These are phyloP conservation scores for Herpetomonas tarakana DNA, from an alignment of 208 protist species.

Conservation along the genomic window DNA sequence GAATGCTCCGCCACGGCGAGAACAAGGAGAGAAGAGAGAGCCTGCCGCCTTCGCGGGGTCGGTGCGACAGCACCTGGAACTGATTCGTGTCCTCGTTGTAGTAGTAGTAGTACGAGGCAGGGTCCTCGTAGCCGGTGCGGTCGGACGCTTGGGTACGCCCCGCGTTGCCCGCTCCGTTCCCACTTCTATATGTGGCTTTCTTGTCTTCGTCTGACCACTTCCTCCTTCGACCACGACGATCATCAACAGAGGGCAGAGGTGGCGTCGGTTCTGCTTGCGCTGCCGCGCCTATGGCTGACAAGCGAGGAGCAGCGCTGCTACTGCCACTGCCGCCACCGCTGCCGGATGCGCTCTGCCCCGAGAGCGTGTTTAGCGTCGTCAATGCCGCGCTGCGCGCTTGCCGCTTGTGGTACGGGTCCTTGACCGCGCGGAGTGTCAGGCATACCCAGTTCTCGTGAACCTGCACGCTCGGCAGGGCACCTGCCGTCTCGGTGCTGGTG, in stretches of 20 bases:
- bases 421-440: constrained; percentile 31
- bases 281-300: too few species aligned
- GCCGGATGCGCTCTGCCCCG: neutral
- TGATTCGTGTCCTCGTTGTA: constrained; percentile 18
- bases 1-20: neutral
- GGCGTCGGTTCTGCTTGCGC: too few species aligned
- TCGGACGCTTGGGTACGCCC: neutral
- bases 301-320: too few species aligned
- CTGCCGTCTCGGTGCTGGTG: constrained; percentile 21
- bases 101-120: constrained; percentile 5
- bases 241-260: too few species aligned
- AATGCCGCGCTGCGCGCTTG: constrained; percentile 2
- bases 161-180: too few species aligned
- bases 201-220: too few species aligned
- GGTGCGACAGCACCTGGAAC: constrained; percentile 4
- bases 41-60: neutral
- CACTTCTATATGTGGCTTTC: too few species aligned
- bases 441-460: constrained; percentile 44
- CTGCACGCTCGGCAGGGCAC: constrained; percentile 36
- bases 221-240: too few species aligned
- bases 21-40: neutral
- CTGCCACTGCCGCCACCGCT: neutral
- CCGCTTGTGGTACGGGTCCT: constrained; percentile 6
- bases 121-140: neutral
- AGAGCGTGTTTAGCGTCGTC: neutral